phyloP scores from a whole-genome alignment of 169 alveolate species.

The Eimeria necatrix region DNA sequence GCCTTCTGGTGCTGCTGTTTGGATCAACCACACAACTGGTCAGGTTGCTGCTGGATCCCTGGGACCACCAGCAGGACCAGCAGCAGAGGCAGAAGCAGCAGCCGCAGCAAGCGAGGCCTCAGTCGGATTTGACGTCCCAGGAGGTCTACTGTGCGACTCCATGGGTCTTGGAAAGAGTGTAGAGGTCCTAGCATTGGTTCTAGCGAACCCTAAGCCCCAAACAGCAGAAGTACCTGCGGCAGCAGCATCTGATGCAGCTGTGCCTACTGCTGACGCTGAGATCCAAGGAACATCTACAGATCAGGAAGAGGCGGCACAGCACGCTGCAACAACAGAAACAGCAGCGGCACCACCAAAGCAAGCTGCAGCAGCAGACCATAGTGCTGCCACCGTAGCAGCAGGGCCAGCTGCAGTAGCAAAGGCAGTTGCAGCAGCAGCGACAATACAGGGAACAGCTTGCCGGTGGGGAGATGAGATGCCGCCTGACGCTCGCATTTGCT shows the following conservation, averaged over 20 bases:
- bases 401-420: neutral
- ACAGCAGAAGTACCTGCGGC: neutral
- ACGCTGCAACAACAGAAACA: neutral
- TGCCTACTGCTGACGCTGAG: neutral
- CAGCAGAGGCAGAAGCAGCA: neutral
- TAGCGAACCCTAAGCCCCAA: constrained; percentile 53
- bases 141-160: constrained; percentile 82
- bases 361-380: neutral
- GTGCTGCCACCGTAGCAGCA: neutral
- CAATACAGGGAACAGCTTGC: neutral
- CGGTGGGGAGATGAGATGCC: constrained; percentile 25
- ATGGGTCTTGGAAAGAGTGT: constrained; percentile 84
- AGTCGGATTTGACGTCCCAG: constrained; percentile 65
- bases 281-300: neutral
- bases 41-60: constrained; percentile 7
- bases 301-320: neutral
- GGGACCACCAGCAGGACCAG: neutral
- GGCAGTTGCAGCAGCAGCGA: constrained; percentile 20
- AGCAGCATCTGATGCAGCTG: neutral
- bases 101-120: neutral
- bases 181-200: constrained; percentile 75
- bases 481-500: constrained; percentile 21
- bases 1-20: constrained; percentile 58
- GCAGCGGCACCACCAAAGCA: neutral
- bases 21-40: constrained; percentile 57